These are phyloP conservation scores for Trypethelium eluteriae DNA, from an alignment of 495 filamentous ascomycete species.

Conservation along the genomic window DNA sequence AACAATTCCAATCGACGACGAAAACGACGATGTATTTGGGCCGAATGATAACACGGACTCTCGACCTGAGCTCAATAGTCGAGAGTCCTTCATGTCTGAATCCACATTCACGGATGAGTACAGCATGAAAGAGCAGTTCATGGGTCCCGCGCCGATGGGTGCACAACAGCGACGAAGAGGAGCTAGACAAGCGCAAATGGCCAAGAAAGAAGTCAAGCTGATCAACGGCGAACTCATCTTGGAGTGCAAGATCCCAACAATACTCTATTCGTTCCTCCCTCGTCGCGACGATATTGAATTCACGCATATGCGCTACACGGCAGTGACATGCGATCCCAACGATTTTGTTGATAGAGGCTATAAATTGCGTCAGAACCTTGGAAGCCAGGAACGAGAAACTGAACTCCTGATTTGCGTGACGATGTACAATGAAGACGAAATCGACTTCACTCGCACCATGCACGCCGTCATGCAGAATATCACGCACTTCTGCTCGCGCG, in stretches of 20 bases:
- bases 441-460: conserved; percentile 95
- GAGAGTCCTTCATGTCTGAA: conserved; percentile 58
- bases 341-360: conserved; percentile 85
- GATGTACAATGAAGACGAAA: conserved; percentile 99
- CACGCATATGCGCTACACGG: conserved; percentile 99
- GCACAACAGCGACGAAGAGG: conserved; percentile 79
- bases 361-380: conserved; percentile 92
- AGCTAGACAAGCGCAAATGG: conserved; percentile 74
- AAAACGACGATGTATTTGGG: conserved; percentile 71
- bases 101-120: conserved; percentile 58
- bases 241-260: conserved; percentile 98
- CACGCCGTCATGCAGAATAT: conserved; percentile 99
- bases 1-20: conserved; percentile 50
- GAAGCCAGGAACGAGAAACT: conserved; percentile 79
- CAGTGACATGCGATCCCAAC: conserved; percentile 97
- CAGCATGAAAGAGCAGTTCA: conserved; percentile 51
- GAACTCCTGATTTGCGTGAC: conserved; percentile 97
- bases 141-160: conserved; percentile 78
- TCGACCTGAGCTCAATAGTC: conserved; percentile 45
- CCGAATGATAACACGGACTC: conserved; percentile 40
- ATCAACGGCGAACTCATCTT: conserved; percentile 96
- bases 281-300: conserved; percentile 90
- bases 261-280: conserved; percentile 89
- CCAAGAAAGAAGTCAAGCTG: conserved; percentile 86
- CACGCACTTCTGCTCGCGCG: conserved; percentile 85